Evolutionary conservation across 768 basidiomycete genomes (phyloP), one percentile per base, ranked within the genome.

Genomic region (Leccinellum luteum): DNA sequence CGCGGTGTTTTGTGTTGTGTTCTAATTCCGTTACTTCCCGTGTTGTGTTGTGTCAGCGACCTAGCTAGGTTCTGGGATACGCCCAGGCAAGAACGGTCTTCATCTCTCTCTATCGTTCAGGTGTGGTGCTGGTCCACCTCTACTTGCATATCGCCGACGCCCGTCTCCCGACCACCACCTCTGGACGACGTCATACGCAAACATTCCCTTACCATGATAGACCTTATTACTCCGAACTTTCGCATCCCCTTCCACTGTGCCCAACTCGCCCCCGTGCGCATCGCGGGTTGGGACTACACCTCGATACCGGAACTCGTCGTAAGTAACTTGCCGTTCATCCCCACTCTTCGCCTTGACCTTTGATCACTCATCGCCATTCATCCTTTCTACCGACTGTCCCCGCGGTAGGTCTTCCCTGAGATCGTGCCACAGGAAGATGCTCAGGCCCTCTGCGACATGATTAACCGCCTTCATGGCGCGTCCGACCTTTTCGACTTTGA

Each of bases 251-350:
- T 69, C 7, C 70, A 71, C 48, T 67, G 65, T 7, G 54, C 64
- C 17, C 69, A 68, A 52, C 69, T 71, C 21, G 71, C 70, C 0
- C 70, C 70, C 13, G 51, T 64, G 2, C 64, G 63, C 14, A 62
- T 73, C 28, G 15, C 57, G 7, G 67, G 69, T 21, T 71, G 70
- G 70, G 61, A 69, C 51, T 71, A 71, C 28, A 51, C 67, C 34
- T 52, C 53, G 13, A 52, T 69, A 3, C 67, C 63, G 6, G 66
- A 71, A 56, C 61, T 71, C 6, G 64, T 63, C 34, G 70, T 73
- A 55, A 57, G 70, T 68, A 7, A 0, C 13, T 12, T 27, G 23
- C n/a, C 7, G n/a, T 32, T 51, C 51, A 45, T 57, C 51, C 15
- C 34, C 13, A 12, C 19, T 34, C 41, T 52, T 47, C 9, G 10